Conservation (phyloP, 2,329 filamentous ascomycete genomes). For the Monilinia fructigena region DNA sequence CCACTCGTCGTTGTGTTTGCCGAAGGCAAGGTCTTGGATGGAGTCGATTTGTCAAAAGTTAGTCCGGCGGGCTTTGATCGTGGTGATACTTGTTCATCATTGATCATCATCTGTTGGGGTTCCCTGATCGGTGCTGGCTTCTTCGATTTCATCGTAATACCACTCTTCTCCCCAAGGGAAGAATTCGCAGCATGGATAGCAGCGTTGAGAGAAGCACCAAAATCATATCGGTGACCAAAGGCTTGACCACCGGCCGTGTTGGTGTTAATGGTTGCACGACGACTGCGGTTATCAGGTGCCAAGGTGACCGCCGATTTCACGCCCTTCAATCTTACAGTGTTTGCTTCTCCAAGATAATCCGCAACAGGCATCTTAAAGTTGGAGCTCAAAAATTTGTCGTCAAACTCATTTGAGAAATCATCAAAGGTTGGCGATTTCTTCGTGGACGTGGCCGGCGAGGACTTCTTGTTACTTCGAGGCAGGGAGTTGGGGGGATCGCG, state of each 20-base stretch:
- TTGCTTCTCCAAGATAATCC: conserved; percentile 61
- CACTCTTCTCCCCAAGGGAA: conserved; percentile 56
- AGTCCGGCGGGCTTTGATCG: conserved; percentile 28
- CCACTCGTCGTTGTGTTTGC: conserved; percentile 33
- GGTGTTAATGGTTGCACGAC: conserved; percentile 48
- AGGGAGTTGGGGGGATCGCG: conserved; percentile 53
- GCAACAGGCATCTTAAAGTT: conserved; percentile 59
- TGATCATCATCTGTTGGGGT: conserved; percentile 27
- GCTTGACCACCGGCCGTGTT: conserved; percentile 57
- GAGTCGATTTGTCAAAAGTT: conserved; percentile 28
- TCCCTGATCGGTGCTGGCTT: conserved; percentile 30
- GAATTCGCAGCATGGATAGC: conserved; percentile 75
- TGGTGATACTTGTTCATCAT: conserved; percentile 27
- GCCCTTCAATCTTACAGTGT: conserved; percentile 64
- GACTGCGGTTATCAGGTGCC: conserved; percentile 43
- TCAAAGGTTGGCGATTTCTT: conserved; percentile 57
- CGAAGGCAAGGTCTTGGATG: conserved; percentile 36
- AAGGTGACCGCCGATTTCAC: conserved; percentile 61
- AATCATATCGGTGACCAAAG: conserved; percentile 94
- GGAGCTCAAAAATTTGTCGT: conserved; percentile 46
- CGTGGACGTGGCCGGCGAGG: conserved; percentile 49
- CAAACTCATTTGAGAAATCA: conserved; percentile 63
- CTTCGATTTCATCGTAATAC: conserved; percentile 47
- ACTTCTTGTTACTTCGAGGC: conserved; percentile 64
- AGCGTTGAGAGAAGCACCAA: conserved; percentile 84